Evolutionary conservation across 1,284 basidiomycete genomes (phyloP), one percentile per base, ranked within the genome.

Genomic region (Rhizopogon hawkerae): DNA sequence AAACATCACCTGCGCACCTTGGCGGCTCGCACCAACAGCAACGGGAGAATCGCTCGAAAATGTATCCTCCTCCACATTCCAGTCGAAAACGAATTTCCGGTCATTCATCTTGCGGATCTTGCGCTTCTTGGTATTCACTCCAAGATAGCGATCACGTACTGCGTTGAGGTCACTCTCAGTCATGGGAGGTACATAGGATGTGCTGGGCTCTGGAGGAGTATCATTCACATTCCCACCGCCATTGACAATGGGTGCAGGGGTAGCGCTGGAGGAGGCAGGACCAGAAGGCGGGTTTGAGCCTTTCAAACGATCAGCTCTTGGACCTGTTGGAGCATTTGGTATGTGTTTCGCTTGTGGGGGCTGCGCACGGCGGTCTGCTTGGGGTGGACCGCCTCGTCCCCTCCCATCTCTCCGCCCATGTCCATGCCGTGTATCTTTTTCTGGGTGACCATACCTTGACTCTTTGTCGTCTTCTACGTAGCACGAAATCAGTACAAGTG

Each of bases 71-170:
- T 86, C 85, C 44, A 85, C 84, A 60, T 92, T 93, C 94, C 95
- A 98, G 64, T 98, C 95, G 62, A 99, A 98, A n/a, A 94, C 86
- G 64, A 97, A 92, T 68, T 95, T 95, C 66, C 92, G 87, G 64
- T 94, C 92, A 59, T 87, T 89, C 78, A 89, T 89, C 69, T 93
- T 95, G 49, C 92, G 83, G 58, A 92, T 85, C 68, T 90, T 90
- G 38, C 89, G 85, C 70, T 94, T 94, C 77, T 93, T 93, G 68
- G 85, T 87, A 67, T 89, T 87, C 14, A 88, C 87, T 6, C 93
- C 93, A 18, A 97, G 81, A 65, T 97, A 96, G 29, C 92, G 81
- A 23, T 89, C 88, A 9, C 89, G 83, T 57, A 93, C 85, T 0
- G 85, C 84, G 0, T 73, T 73, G 10, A 93, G 73, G 60, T 93